These are phyloP conservation scores for Rhizophlyctis rosea DNA, from an alignment of 192 early-diverging fungal genomes.

Conservation along the genomic window DNA sequence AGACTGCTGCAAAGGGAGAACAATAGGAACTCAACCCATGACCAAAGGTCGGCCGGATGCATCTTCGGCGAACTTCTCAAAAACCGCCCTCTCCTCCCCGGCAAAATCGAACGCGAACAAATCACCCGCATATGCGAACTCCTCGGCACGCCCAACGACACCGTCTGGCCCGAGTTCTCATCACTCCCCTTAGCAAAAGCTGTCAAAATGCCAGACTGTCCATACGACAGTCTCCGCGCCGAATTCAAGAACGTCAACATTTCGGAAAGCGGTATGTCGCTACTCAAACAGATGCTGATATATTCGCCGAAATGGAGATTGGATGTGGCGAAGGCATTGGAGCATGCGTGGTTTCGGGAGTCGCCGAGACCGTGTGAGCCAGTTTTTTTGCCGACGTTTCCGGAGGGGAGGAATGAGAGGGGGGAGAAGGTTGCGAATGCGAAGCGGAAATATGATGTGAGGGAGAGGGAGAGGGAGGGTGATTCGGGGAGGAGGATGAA, in stretches of 20 bases:
- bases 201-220: constrained; percentile 58
- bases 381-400: constrained; percentile 52
- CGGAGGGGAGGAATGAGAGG: too few species aligned
- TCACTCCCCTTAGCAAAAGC: constrained; percentile 58
- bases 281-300: constrained; percentile 67
- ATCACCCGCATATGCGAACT: constrained; percentile 79
- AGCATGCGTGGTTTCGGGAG: constrained; percentile 77
- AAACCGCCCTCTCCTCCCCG: constrained; percentile 71
- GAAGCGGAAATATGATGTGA: background rate
- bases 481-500: too few species aligned
- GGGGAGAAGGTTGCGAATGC: constrained; percentile 53
- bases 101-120: constrained; percentile 86
- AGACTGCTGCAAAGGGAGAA: background rate
- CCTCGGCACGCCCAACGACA: constrained; percentile 79
- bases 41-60: constrained; percentile 85
- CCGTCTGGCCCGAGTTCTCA: constrained; percentile 76
- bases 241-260: constrained; percentile 52
- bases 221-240: constrained; percentile 55
- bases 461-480: background rate
- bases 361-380: constrained; percentile 22
- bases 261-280: constrained; percentile 49
- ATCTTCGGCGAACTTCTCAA: constrained; percentile 91
- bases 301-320: constrained; percentile 79
- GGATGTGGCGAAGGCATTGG: constrained; percentile 70
- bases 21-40: background rate